Base-by-base conservation (phyloP, 73 alveolate species). In the Paramecium sonneborni region DNA sequence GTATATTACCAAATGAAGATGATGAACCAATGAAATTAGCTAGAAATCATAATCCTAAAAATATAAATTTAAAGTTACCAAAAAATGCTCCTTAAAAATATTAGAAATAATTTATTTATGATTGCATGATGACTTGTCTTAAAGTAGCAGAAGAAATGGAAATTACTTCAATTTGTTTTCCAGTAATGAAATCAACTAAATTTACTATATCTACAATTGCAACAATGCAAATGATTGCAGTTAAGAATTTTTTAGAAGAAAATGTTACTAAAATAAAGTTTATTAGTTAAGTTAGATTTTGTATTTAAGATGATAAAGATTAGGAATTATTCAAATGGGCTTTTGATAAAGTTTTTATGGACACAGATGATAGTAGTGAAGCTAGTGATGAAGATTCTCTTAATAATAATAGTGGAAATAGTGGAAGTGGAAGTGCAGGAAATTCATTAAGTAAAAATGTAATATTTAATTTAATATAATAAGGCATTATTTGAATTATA, bases 181-280 rank as follows among this genome's bases (percentile, higher is more conserved):
- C 86, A 11, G 86, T 41, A 1, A 72, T 72, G 86, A 72, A 23
- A 34, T 72, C 86, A 12, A 30, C 52, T 18, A 72, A 72, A 9
- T 72, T 72, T 72, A 20, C 86, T 15, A 34, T 72, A 20, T 30
- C 48, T 4, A 72, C 52, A 12, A 72, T 72, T 28, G 86, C 86
- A 34, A 34, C 86, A 30, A 72, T 72, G 86, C 62, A 74, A 23
- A 74, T 74, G 87, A 35, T 74, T 3, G 87, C 87, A 5, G 87
- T 74, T 3, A 74, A 74, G 46, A 74, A 74, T 38, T 74, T 32
- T 74, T 35, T 74, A 15, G 87, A 74, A 18, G 87, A 74, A 14
- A 32, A 28, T 43, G 39, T 21, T n/a, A 35, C 35, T 3, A 35
- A 74, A 32, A 30, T 21, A 14, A 74, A 74, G 34, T 74, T 32